Conservation (phyloP, 768 basidiomycete genomes). For the Lentinula sp. region DNA sequence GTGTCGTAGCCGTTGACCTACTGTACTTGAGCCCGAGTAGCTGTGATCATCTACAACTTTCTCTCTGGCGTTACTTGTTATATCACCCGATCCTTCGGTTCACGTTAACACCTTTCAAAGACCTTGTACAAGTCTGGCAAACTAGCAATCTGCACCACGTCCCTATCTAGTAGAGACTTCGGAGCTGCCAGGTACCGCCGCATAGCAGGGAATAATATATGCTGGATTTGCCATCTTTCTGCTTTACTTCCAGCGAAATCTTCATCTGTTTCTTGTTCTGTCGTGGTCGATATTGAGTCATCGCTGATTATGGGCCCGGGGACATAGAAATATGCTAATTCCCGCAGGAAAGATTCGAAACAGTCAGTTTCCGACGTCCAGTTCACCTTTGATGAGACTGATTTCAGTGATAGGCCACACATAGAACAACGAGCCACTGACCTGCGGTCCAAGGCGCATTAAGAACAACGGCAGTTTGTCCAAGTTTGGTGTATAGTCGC, state of each 20-base stretch:
- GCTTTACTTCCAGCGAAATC: conserved; percentile 30
- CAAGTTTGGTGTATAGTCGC: conserved; percentile 86
- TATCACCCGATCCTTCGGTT: background rate
- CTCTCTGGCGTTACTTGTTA: background rate
- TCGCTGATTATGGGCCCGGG: conserved; percentile 43
- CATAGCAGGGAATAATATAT: conserved; percentile 84
- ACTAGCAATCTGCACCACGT: conserved; percentile 84
- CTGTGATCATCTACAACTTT: background rate
- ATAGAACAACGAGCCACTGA: conserved; percentile 20
- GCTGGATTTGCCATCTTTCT: conserved; percentile 82
- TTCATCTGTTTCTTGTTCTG: background rate
- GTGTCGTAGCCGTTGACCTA: too few relatives aligned
- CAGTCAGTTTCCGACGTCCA: conserved; percentile 86
- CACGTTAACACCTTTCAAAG: conserved; percentile 79
- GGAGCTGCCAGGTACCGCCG: conserved; percentile 69
- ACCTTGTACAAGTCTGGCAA: conserved; percentile 91
- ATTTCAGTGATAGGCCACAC: background rate
- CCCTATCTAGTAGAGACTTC: conserved; percentile 57
- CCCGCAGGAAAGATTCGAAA: conserved; percentile 79
- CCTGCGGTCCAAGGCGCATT: conserved; percentile 91
- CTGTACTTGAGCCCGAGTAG: too few relatives aligned
- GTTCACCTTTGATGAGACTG: conserved; percentile 54
- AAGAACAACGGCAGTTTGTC: conserved; percentile 86
- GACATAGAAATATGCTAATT: conserved; percentile 88
- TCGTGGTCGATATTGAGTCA: background rate